phyloP scores from a whole-genome alignment of 495 filamentous ascomycete genomes.

The Hyaloscypha bicolor region DNA sequence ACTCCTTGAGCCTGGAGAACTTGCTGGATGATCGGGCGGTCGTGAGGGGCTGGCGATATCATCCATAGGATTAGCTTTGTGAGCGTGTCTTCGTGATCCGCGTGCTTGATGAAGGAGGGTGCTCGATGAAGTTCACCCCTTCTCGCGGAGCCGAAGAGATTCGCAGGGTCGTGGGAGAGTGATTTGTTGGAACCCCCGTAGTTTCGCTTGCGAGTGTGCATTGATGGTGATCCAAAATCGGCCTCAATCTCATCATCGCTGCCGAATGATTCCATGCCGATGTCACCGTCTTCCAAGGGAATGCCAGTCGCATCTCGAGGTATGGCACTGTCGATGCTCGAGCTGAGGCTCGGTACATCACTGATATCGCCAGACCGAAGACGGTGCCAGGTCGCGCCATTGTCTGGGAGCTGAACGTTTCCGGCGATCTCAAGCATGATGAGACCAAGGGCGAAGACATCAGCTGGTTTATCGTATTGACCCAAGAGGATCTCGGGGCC shows the following conservation, averaged over 20 bases:
- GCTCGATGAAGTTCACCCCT: slow-evolving; percentile 69
- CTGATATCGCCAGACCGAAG: slow-evolving; percentile 85
- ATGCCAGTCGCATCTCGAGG: slow-evolving; percentile 75
- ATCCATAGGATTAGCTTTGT: slow-evolving; percentile 88
- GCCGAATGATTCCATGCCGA: slow-evolving; percentile 37
- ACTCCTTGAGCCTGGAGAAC: slow-evolving; percentile 69
- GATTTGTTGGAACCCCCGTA: slow-evolving; percentile 29
- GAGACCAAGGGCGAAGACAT: slow-evolving; percentile 90
- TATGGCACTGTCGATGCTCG: slow-evolving; percentile 69
- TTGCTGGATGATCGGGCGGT: slow-evolving; percentile 74
- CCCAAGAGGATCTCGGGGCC: slow-evolving; percentile 86
- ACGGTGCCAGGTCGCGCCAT: slow-evolving; percentile 85
- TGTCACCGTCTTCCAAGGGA: slow-evolving; percentile 46
- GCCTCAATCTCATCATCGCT: slow-evolving; percentile 37
- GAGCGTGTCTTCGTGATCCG: slow-evolving; percentile 66
- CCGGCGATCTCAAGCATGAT: slow-evolving; percentile 93
- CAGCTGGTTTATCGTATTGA: slow-evolving; percentile 83
- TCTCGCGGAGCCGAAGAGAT: slow-evolving; percentile 35
- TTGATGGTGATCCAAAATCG: slow-evolving; percentile 34
- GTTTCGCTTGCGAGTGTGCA: slow-evolving; percentile 30
- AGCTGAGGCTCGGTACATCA: slow-evolving; percentile 81
- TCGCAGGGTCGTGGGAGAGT: slow-evolving; percentile 46
- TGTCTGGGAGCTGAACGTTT: slow-evolving; percentile 89
- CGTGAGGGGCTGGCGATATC: slow-evolving; percentile 73
- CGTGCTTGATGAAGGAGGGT: slow-evolving; percentile 83